A percentile compares a stretch with the other conserved stretches of the same genome.
Conservation (phyloP, 2,329 filamentous ascomycete species). For the Ophiostoma quercus region DNA sequence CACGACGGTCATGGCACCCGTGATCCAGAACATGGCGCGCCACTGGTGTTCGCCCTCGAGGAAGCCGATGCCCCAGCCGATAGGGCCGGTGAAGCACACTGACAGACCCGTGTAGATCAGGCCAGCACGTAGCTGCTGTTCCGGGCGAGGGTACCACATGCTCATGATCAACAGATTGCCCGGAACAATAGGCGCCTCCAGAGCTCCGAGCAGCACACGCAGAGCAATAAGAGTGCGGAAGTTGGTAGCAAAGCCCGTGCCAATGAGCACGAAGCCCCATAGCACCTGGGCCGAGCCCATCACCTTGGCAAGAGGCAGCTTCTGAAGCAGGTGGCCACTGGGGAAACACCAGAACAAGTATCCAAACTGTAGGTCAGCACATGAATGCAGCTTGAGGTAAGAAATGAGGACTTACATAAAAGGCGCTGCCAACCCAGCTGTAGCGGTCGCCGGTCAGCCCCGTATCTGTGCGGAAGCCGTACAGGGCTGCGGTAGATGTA, state of each 20-base stretch:
- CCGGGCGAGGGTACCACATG: constrained; percentile 59
- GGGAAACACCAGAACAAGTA: constrained; percentile 34
- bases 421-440: constrained; percentile 42
- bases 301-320: constrained; percentile 36
- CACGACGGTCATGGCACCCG: constrained; percentile 50
- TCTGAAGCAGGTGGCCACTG: constrained; percentile 34
- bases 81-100: constrained; percentile 47
- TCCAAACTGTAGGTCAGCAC: constrained; percentile 38
- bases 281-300: constrained; percentile 48
- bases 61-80: constrained; percentile 55
- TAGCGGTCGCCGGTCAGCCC: constrained; percentile 41
- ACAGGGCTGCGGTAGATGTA: constrained; percentile 36
- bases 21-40: constrained; percentile 66
- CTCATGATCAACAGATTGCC: constrained; percentile 59
- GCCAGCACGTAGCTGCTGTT: constrained; percentile 59
- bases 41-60: constrained; percentile 54
- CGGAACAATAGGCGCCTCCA: constrained; percentile 50
- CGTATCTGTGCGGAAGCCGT: constrained; percentile 40
- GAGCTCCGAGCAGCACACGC: constrained; percentile 57
- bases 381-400: neutral
- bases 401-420: constrained; percentile 44
- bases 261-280: constrained; percentile 45
- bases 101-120: constrained; percentile 52
- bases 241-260: constrained; percentile 51
- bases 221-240: constrained; percentile 53